phyloP scores from a whole-genome alignment of 2,329 filamentous ascomycete genomes.

The Lasiodiplodia citricola region DNA sequence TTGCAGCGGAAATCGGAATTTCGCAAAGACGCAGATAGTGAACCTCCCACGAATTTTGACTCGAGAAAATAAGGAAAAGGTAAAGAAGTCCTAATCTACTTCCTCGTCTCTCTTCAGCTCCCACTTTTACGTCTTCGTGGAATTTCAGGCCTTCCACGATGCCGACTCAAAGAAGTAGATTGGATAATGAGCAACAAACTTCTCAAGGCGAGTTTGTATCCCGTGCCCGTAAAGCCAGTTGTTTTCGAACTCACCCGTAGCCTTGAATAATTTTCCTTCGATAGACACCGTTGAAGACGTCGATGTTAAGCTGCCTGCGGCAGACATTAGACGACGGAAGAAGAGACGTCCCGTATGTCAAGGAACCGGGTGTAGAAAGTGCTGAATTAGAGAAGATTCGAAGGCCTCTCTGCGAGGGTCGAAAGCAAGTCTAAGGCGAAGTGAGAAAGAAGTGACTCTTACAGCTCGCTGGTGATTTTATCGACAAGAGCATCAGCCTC shows the following conservation, averaged over 20 bases:
- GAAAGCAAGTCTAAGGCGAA: neutral
- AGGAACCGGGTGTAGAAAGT: neutral
- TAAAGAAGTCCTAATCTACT: neutral
- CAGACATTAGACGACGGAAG: neutral
- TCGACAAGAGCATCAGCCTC: neutral
- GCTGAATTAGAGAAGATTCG: neutral
- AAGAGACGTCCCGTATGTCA: neutral
- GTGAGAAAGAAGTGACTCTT: neutral
- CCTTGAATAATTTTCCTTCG: neutral
- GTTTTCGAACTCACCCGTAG: neutral
- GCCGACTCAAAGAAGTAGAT: neutral
- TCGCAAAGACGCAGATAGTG: slow-evolving; percentile 10
- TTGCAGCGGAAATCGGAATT: neutral
- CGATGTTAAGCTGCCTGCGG: neutral
- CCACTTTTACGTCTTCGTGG: neutral
- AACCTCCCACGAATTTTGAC: neutral
- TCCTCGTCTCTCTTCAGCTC: neutral
- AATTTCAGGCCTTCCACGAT: neutral
- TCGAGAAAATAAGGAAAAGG: neutral
- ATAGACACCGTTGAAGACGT: neutral
- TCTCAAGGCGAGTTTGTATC: neutral
- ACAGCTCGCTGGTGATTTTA: neutral
- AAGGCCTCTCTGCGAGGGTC: neutral
- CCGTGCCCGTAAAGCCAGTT: neutral
- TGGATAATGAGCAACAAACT: neutral